Conservation (phyloP, 1,284 basidiomycete genomes). For the Sparassis latifolia region DNA sequence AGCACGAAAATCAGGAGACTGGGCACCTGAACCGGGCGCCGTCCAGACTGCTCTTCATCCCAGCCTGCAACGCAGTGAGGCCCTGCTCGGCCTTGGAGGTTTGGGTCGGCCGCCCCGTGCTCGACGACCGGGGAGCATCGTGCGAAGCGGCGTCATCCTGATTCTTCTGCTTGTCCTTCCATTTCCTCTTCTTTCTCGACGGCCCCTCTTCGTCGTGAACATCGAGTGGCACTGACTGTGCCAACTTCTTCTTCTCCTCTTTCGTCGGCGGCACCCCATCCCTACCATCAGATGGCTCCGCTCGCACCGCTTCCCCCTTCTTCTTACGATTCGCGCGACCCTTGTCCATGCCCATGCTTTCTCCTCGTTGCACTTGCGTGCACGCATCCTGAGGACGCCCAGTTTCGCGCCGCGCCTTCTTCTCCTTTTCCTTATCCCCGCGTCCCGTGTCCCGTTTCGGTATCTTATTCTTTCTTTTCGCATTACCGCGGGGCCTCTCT, state of each 20-base stretch:
- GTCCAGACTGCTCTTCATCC: conserved; percentile 72
- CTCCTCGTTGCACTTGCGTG: too few species aligned
- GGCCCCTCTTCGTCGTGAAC: background rate
- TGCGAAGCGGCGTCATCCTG: background rate
- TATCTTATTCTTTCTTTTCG: too few species aligned
- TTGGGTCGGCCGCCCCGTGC: background rate
- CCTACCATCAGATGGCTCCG: too few species aligned
- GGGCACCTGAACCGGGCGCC: conserved; percentile 80
- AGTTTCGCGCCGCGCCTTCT: conserved; percentile 2
- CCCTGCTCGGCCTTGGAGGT: conserved; percentile 15
- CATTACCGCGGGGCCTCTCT: too few species aligned
- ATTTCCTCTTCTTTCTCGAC: conserved; percentile 6
- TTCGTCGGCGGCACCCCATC: background rate
- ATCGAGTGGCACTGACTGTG: conserved; percentile 8
- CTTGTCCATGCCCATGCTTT: too few species aligned
- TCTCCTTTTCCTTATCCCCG: conserved; percentile 9
- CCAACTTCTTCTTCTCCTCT: background rate
- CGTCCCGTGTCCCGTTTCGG: too few species aligned
- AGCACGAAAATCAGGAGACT: background rate
- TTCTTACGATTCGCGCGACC: background rate
- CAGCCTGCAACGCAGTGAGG: conserved; percentile 69
- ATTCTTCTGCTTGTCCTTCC: conserved; percentile 6
- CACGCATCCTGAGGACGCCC: too few species aligned
- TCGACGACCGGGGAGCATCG: background rate
- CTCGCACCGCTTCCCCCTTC: background rate